Base-by-base conservation (phyloP, 768 basidiomycete species). In the Suillus ampliporus region DNA sequence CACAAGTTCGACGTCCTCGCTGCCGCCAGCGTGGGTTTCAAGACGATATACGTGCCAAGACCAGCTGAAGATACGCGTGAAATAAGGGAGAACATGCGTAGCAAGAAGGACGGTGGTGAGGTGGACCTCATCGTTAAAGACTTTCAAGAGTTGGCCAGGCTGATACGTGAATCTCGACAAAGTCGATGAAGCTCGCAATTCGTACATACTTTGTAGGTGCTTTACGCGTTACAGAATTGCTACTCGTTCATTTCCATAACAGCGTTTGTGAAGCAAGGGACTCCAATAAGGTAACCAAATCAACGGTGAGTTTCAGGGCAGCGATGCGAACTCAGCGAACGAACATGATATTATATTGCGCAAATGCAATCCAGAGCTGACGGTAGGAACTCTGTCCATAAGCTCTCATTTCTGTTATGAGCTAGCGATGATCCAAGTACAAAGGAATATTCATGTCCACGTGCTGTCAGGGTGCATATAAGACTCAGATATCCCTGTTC, bases 21-120 rank as follows among this genome's bases (percentile, higher is more conserved):
- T 0, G 88, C 89, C 0, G 82, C 79, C 1, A 69, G 67, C 0
- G 73, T 79, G 4, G 89, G 89, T 1, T 76, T 89, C 76, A 82
- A 78, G 64, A 86, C 88, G 0, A 74, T 90, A 1, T 90, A 89
- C 61, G 78, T 90, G 0, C 82, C 79, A 0, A 80, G 88, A 2
- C 74, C 77, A 0, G 75, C 77, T 0, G 86, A 89, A 63, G 85
- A 86, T 53, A 62, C 61, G 2, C 38, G 6, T 1, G 70, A 72
- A 5, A 53, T 66, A 0, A 68, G 66, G 31, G 70, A 68, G 3
- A 65, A 62, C 19, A 75, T 84, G 34, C 82, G 79, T 64, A 75
- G 66, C 44, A 87, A 85, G 69, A 68, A 65, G 1, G 80, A 87
- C 0, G 86, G 86, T 0, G 89, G 88, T 0, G 82, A 83, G 38